Base-by-base conservation (phyloP, 1,139 yeast species). In the Blastobotrys aristatus region DNA sequence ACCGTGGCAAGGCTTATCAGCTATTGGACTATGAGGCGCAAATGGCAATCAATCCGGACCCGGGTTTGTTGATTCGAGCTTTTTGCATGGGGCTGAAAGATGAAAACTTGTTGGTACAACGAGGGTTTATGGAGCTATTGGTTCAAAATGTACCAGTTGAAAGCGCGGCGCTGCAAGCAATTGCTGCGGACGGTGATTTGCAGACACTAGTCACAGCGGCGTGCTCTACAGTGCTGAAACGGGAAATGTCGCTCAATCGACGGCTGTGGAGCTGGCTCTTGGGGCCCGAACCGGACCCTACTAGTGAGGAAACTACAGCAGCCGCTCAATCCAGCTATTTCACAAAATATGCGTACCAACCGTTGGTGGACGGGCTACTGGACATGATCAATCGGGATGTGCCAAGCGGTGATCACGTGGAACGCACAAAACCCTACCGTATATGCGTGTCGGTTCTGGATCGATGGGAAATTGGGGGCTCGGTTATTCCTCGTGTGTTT, bases 171-270 rank as follows among this genome's bases (percentile, higher is more conserved):
- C 64, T 86, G 16, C 76, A 75, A 39, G 57, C 64, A 2, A 57
- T 77, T 10, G 70, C 81, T 1, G 66, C 77, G 1, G 58, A 67
- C 0, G 68, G 71, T 4, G 96, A 87, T 56, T 74, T 77, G 48
- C 75, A 79, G 51, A 60, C 75, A 27, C 66, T 92, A 41, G 66
- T 87, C 21, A 71, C 80, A 64, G 71, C 82, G 6, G 85, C 92
- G 30, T 75, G 87, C 40, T 66, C 72, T 11, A 80, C 90, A 0
- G 83, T 94, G 1, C 69, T 89, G 45, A 78, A 83, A 39, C 82
- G 82, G 57, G 99, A 92, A 64, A 88, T 92, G 96, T 87, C 97
- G 17, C 73, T 92, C 53, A 94, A 92, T 62, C 74, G 97, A 64
- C 75, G 99, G 56, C 72, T 92, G 26, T 90, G 97, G 96, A 82